Evolutionary conservation across 1,139 yeast species (phyloP), one percentile per base, ranked within the genome.

Genomic region (Hansenula lynferdii): DNA sequence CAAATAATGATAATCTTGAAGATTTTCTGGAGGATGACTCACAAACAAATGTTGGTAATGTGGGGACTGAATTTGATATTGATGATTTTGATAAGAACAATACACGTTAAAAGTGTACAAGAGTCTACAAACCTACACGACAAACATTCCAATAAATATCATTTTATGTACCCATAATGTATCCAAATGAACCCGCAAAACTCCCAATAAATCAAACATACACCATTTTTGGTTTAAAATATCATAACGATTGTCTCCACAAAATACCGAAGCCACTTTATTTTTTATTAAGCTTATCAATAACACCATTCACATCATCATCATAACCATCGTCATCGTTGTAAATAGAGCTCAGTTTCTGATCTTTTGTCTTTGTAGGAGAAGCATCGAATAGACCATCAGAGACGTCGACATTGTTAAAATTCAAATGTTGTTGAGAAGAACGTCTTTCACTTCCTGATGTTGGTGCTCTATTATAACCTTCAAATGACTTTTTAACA

Each of bases 11-110:
- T 14, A 31, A 31, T 16, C 10, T 21, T 26, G 38, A 38, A 17
- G 38, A 34, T 5, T 36, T 36, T 21, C 40, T 29, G 16, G 44
- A 39, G n/a, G 38, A 31, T 11, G 41, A 40, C 22, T 16, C 17
- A 3, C 21, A 16, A 10, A 5, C 24, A n/a, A 6, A 28, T 8
- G 12, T 9, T 11, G 3, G 7, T 2, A 22, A 29, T 11, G 2
- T 25, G 3, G 19, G 19, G 16, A 16, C 36, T 8, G 27, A 31
- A 16, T 36, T 36, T 27, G 38, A 36, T 27, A 22, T 36, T 11
- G 35, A 31, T 30, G 28, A 29, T 12, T 31, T 16, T n/a, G 34
- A 25, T 9, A 24, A 27, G n/a, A 21, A 30, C 24, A n/a, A 17
- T 15, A 15, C 14, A 17, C 25, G 9, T 12, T 24, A 26, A 8